Conservation (phyloP, 2,329 filamentous ascomycete genomes). For the Trichoderma endophyticum region DNA sequence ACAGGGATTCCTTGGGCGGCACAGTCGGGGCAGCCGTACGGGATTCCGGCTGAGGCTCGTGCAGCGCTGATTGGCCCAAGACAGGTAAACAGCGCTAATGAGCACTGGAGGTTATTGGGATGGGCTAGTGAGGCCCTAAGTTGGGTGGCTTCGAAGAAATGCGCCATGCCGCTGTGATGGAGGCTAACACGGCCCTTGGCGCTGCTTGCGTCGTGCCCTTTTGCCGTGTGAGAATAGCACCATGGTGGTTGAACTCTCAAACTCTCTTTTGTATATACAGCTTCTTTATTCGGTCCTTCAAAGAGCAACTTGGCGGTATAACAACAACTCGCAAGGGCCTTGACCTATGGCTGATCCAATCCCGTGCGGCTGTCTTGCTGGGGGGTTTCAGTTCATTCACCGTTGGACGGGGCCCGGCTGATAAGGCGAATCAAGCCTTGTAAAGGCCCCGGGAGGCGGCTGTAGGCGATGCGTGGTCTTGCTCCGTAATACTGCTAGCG, state of each 20-base stretch:
- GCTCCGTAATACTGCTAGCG: not conserved
- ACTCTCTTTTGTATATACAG: not conserved
- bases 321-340: not conserved
- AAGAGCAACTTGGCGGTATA: not conserved
- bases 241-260: not conserved
- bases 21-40: constrained; percentile 2
- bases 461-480: not conserved
- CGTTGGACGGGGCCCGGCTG: not conserved
- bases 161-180: not conserved
- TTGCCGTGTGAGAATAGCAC: not conserved
- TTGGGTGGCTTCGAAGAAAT: not conserved
- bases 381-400: not conserved
- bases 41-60: not conserved
- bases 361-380: not conserved
- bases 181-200: not conserved
- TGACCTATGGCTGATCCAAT: not conserved
- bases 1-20: not conserved
- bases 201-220: not conserved
- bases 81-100: not conserved
- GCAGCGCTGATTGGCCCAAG: not conserved
- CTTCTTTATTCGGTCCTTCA: not conserved
- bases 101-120: not conserved
- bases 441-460: not conserved
- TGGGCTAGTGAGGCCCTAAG: not conserved
- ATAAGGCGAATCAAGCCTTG: not conserved